These are phyloP conservation scores for Trichoderma parareesei DNA, from an alignment of 495 filamentous ascomycete species.

Conservation along the genomic window DNA sequence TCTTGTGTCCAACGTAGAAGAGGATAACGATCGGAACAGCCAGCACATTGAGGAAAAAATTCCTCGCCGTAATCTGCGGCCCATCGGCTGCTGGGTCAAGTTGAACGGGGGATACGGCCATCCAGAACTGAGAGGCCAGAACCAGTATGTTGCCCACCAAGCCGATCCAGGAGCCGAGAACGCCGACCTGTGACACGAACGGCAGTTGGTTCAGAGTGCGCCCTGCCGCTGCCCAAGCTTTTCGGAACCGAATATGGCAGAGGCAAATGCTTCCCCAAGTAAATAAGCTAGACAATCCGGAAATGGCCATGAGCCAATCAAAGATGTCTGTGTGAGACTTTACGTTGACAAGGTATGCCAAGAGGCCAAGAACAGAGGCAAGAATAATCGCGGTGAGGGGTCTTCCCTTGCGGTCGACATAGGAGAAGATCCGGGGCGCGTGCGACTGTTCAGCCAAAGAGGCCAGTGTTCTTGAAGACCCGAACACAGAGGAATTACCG, in stretches of 20 bases:
- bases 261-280: slow-evolving; percentile 50
- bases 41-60: background rate
- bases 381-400: slow-evolving; percentile 55
- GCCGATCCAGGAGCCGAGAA: background rate
- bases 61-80: background rate
- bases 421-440: slow-evolving; percentile 55
- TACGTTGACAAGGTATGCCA: slow-evolving; percentile 59
- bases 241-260: slow-evolving; percentile 36
- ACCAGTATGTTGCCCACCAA: background rate
- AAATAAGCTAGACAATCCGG: slow-evolving; percentile 48
- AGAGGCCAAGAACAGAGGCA: slow-evolving; percentile 54
- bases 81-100: background rate
- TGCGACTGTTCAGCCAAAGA: slow-evolving; percentile 64
- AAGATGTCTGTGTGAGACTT: slow-evolving; percentile 49
- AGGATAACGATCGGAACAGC: background rate
- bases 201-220: background rate
- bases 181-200: background rate
- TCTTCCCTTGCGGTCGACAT: slow-evolving; percentile 62
- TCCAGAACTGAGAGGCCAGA: background rate
- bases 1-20: background rate
- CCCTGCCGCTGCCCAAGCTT: background rate
- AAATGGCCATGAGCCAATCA: slow-evolving; percentile 52
- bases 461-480: slow-evolving; percentile 57
- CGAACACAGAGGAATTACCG: slow-evolving; percentile 64
- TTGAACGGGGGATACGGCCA: background rate